These are phyloP conservation scores for Hypoxylon lienhwacheense DNA, from an alignment of 495 filamentous ascomycete species.

Conservation along the genomic window DNA sequence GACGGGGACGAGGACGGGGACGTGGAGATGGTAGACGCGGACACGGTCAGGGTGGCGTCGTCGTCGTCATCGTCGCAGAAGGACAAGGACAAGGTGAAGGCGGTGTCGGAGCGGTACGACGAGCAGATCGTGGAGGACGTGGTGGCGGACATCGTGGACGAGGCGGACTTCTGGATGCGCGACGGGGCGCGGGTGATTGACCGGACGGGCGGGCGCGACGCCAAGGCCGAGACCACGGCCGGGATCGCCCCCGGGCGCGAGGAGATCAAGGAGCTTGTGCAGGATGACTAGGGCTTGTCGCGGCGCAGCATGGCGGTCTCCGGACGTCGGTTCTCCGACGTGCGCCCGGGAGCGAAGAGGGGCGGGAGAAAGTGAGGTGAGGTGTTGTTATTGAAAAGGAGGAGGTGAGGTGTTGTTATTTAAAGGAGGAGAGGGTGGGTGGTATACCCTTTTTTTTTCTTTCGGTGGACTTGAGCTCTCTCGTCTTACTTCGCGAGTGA, in stretches of 20 bases:
- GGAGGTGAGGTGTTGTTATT: no score
- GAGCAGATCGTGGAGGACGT: conserved; percentile 97
- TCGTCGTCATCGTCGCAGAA: background rate
- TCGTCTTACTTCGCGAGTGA: no score
- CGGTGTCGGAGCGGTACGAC: conserved; percentile 78
- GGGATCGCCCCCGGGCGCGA: conserved; percentile 46
- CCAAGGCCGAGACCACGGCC: conserved; percentile 43
- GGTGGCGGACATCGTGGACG: conserved; percentile 87
- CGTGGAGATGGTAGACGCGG: conserved; percentile 54
- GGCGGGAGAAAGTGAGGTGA: no score
- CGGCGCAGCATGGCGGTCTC: background rate
- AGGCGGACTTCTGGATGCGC: conserved; percentile 77
- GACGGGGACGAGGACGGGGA: conserved; percentile 51
- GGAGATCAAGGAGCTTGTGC: conserved; percentile 65
- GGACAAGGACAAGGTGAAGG: conserved; percentile 45
- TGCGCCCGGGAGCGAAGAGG: no score
- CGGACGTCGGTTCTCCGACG: background rate
- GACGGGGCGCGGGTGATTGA: conserved; percentile 58
- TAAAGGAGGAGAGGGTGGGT: no score
- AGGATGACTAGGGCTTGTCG: conserved; percentile 55
- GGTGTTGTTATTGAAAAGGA: no score
- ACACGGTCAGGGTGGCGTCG: conserved; percentile 26
- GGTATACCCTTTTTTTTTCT: no score
- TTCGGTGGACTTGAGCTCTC: no score
- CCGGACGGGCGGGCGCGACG: conserved; percentile 43